Conservation (phyloP, 306 rosid genomes). For the Sechiopsis laciniata region DNA sequence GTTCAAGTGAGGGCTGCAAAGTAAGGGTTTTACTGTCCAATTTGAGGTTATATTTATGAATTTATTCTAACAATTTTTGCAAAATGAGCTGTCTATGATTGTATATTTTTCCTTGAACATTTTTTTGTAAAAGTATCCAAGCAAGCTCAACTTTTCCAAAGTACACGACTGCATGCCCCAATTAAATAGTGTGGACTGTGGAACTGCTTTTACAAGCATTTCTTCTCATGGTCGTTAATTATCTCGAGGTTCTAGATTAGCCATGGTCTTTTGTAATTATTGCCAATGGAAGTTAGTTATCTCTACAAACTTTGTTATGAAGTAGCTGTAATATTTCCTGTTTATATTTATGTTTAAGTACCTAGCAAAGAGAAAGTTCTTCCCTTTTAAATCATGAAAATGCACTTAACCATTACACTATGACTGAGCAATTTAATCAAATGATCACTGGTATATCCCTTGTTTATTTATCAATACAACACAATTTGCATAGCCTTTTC, state of each 20-base stretch:
- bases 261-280: neutral
- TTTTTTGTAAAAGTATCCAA: neutral
- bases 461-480: neutral
- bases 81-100: neutral
- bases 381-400: neutral
- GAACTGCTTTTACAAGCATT: neutral
- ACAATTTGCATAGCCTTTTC: neutral
- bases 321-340: neutral
- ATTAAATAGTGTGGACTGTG: neutral
- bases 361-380: neutral
- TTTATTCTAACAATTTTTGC: constrained; percentile 16
- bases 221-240: neutral
- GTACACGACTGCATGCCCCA: neutral
- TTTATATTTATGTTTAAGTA: neutral
- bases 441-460: neutral
- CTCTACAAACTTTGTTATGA: neutral
- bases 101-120: constrained; percentile 1
- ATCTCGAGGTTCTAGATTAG: neutral
- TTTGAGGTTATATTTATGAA: constrained; percentile 20
- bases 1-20: constrained; percentile 72
- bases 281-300: neutral
- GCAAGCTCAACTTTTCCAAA: neutral
- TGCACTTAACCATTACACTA: neutral
- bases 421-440: neutral
- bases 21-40: constrained; percentile 44